A percentile compares a stretch with the other conserved stretches of the same genome.
Evolutionary conservation across 306 rosid species (phyloP).

Genomic region (Cajanus cajan): DNA sequence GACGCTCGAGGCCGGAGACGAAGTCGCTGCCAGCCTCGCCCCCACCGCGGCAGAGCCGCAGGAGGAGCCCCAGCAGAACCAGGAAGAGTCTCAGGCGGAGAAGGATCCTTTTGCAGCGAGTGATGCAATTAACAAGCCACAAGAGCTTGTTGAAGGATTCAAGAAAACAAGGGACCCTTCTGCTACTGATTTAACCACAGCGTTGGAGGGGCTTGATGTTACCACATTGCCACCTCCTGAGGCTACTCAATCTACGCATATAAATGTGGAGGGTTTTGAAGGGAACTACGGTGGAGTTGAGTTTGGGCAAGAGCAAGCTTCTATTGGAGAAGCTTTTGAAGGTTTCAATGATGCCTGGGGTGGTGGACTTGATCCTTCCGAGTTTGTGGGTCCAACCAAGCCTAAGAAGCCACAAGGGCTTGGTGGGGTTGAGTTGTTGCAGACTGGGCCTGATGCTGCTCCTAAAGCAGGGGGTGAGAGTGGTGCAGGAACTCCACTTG

Average conservation of each 20-base stretch:
- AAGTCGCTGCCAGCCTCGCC: conserved; percentile 56
- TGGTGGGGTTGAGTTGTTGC: conserved; percentile 91
- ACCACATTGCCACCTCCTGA: conserved; percentile 84
- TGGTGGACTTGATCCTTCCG: conserved; percentile 92
- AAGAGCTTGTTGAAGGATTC: conserved; percentile 73
- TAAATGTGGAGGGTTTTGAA: conserved; percentile 94
- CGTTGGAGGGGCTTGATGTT: conserved; percentile 86
- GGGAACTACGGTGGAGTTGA: conserved; percentile 97
- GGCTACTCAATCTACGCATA: conserved; percentile 88
- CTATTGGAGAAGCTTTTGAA: conserved; percentile 85
- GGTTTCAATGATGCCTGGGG: conserved; percentile 93
- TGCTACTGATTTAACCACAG: conserved; percentile 69
- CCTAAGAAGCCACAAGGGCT: conserved; percentile 68
- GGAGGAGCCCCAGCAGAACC: conserved; percentile 50
- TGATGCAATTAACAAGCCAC: conserved; percentile 78
- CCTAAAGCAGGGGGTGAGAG: conserved; percentile 44
- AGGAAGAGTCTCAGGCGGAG: conserved; percentile 55
- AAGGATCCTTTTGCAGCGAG: conserved; percentile 95
- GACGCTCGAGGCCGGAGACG: conserved; percentile 80
- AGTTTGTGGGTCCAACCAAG: conserved; percentile 71
- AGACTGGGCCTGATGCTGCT: conserved; percentile 64
- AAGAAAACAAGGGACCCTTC: conserved; percentile 82
- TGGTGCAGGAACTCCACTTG: conserved; percentile 66
- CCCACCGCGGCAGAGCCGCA: conserved; percentile 50
- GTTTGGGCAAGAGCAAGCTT: conserved; percentile 71